A percentile compares a stretch with the other conserved stretches of the same genome.
phyloP scores from a whole-genome alignment of 805 yeast genomes.

The Candida quercuum region DNA sequence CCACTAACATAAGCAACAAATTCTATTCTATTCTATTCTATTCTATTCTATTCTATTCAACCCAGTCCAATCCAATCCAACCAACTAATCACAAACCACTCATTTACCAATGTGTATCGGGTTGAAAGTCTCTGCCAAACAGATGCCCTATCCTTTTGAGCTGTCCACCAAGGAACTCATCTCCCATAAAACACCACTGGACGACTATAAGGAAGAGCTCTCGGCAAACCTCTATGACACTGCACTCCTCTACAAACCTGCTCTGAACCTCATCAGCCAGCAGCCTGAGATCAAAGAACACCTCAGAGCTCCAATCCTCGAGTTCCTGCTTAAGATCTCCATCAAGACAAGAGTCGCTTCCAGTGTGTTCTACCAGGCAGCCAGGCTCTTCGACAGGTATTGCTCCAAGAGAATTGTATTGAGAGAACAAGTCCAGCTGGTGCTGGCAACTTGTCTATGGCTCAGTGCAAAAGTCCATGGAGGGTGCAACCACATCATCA shows the following conservation, averaged over 20 bases:
- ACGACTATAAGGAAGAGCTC: slow-evolving; percentile 51
- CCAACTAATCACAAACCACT: neutral
- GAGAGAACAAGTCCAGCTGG: slow-evolving; percentile 82
- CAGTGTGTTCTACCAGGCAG: slow-evolving; percentile 61
- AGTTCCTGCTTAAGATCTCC: slow-evolving; percentile 72
- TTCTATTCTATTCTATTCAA: neutral
- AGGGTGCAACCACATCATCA: slow-evolving; percentile 64
- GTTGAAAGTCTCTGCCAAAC: slow-evolving; percentile 35
- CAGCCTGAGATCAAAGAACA: slow-evolving; percentile 83
- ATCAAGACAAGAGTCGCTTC: slow-evolving; percentile 60
- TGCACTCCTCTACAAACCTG: slow-evolving; percentile 41
- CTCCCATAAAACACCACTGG: slow-evolving; percentile 38
- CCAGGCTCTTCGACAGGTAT: slow-evolving; percentile 82
- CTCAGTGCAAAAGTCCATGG: slow-evolving; percentile 82
- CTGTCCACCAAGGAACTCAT: slow-evolving; percentile 45
- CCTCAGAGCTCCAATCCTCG: slow-evolving; percentile 70
- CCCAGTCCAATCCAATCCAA: neutral
- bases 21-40: neutral
- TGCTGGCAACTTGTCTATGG: slow-evolving; percentile 91
- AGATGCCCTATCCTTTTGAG: slow-evolving; percentile 44
- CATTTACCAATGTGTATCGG: slow-evolving; percentile 21
- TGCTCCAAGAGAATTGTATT: slow-evolving; percentile 82
- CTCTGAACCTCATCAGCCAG: slow-evolving; percentile 62
- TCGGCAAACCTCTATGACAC: slow-evolving; percentile 32
- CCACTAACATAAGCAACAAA: too few species aligned